A percentile compares a stretch with the other conserved stretches of the same genome.
Conservation (phyloP, 768 basidiomycete species). For the Boletus rex-veris region DNA sequence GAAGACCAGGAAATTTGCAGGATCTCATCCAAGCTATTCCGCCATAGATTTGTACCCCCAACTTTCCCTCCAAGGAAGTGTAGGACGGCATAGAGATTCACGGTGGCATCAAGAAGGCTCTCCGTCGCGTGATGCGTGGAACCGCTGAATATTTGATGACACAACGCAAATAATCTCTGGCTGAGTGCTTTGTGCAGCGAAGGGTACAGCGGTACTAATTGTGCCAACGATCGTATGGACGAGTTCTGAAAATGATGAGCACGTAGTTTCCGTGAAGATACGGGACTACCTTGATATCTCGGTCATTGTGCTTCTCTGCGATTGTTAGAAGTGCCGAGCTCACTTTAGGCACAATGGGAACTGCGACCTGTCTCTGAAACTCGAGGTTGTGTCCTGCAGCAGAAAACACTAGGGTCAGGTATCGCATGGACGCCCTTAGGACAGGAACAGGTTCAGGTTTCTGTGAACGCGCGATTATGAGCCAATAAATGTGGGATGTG, state of each 20-base stretch:
- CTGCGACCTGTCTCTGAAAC: conserved; percentile 75
- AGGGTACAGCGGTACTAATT: conserved; percentile 64
- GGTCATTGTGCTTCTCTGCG: conserved; percentile 47
- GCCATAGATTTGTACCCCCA: conserved; percentile 67
- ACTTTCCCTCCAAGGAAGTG: conserved; percentile 79
- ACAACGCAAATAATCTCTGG: conserved; percentile 47
- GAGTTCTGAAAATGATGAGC: conserved; percentile 37
- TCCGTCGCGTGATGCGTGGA: conserved; percentile 43
- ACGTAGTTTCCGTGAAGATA: not conserved
- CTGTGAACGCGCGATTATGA: conserved; percentile 37
- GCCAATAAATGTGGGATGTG: conserved; percentile 13
- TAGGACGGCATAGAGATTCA: conserved; percentile 57
- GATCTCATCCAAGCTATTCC: conserved; percentile 70
- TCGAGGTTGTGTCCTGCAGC: conserved; percentile 60
- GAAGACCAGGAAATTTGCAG: conserved; percentile 64
- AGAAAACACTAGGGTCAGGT: conserved; percentile 60
- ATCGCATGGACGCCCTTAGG: conserved; percentile 61
- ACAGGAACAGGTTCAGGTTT: conserved; percentile 63
- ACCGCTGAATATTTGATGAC: conserved; percentile 56
- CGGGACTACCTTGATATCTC: conserved; percentile 51
- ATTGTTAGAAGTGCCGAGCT: conserved; percentile 54
- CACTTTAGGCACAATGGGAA: conserved; percentile 72
- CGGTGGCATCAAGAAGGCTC: conserved; percentile 42
- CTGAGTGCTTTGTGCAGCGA: conserved; percentile 58
- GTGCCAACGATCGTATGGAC: conserved; percentile 46